Evolutionary conservation across 2,329 filamentous ascomycete genomes (phyloP).

Genomic region (Penicillium corylophilum): DNA sequence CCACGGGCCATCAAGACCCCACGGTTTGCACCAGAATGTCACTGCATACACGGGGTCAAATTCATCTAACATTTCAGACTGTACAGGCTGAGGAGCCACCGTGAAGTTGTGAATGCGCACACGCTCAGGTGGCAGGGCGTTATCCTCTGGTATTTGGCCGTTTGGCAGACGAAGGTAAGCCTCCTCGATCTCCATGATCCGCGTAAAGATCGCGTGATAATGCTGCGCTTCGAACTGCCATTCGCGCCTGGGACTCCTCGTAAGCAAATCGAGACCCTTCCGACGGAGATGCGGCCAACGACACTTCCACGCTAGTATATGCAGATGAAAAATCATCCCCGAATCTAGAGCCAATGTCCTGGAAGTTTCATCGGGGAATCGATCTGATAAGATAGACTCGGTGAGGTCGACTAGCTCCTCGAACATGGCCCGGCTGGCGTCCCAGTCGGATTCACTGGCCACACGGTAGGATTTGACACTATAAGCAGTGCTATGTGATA

Average conservation of each 20-base stretch:
- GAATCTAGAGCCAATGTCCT: slow-evolving; percentile 14
- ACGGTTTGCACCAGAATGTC: slow-evolving; percentile 12
- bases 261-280: slow-evolving; percentile 16
- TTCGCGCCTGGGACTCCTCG: slow-evolving; percentile 11
- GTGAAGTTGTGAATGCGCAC: slow-evolving; percentile 15
- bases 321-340: slow-evolving; percentile 19
- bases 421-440: slow-evolving; percentile 7
- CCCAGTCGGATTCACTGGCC: slow-evolving; percentile 13
- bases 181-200: slow-evolving; percentile 20
- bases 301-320: slow-evolving; percentile 22
- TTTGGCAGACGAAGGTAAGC: neutral
- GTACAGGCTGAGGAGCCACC: neutral
- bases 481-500: slow-evolving; percentile 6
- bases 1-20: slow-evolving; percentile 1
- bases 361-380: slow-evolving; percentile 10
- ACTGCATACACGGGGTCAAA: slow-evolving; percentile 5
- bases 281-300: slow-evolving; percentile 22
- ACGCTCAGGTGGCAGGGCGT: slow-evolving; percentile 8
- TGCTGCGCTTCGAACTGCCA: slow-evolving; percentile 13
- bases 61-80: neutral
- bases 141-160: neutral
- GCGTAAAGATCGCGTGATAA: slow-evolving; percentile 16
- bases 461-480: slow-evolving; percentile 9
- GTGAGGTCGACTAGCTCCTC: slow-evolving; percentile 8
- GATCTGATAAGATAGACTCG: slow-evolving; percentile 5